Conservation (phyloP, 192 early-diverging fungal genomes). For the Coemansia sp. region DNA sequence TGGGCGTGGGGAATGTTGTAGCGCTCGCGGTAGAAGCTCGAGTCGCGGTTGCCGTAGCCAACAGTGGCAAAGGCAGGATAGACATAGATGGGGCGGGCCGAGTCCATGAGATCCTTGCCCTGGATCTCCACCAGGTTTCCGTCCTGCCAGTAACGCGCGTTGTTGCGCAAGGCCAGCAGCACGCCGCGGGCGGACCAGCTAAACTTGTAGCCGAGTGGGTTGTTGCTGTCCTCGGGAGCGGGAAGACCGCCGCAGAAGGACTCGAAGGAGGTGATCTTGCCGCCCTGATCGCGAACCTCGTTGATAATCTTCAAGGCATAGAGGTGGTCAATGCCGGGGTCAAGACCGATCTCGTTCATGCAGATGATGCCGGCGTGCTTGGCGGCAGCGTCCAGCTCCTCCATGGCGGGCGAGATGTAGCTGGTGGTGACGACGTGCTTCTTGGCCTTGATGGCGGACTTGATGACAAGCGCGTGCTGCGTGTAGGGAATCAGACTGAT, state of each 20-base stretch:
- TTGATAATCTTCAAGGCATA: slow-evolving; percentile 87
- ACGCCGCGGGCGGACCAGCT: slow-evolving; percentile 97
- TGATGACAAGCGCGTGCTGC: slow-evolving; percentile 83
- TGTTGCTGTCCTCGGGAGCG: slow-evolving; percentile 93
- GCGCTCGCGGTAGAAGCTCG: slow-evolving; percentile 85
- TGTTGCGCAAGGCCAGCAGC: slow-evolving; percentile 92
- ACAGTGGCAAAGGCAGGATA: slow-evolving; percentile 96
- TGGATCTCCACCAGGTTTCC: slow-evolving; percentile 84
- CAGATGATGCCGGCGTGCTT: slow-evolving; percentile 82
- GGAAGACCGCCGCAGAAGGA: slow-evolving; percentile 99
- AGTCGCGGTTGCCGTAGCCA: slow-evolving; percentile 97
- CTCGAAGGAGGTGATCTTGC: slow-evolving; percentile 84
- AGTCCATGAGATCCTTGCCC: slow-evolving; percentile 84
- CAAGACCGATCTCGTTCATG: slow-evolving; percentile 98
- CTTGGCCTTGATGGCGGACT: slow-evolving; percentile 83
- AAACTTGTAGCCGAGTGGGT: slow-evolving; percentile 99
- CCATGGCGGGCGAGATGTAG: slow-evolving; percentile 95
- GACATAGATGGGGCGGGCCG: slow-evolving; percentile 84
- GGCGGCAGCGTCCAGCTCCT: slow-evolving; percentile 78
- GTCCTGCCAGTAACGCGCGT: slow-evolving; percentile 83
- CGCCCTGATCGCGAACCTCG: slow-evolving; percentile 74
- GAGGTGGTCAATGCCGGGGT: slow-evolving; percentile 97
- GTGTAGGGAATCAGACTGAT: slow-evolving; percentile 92
- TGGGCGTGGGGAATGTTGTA: slow-evolving; percentile 93
- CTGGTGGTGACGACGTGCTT: slow-evolving; percentile 95